phyloP scores from a whole-genome alignment of 352 stramenopile species.

The Globisporangium rhizosaccharum region DNA sequence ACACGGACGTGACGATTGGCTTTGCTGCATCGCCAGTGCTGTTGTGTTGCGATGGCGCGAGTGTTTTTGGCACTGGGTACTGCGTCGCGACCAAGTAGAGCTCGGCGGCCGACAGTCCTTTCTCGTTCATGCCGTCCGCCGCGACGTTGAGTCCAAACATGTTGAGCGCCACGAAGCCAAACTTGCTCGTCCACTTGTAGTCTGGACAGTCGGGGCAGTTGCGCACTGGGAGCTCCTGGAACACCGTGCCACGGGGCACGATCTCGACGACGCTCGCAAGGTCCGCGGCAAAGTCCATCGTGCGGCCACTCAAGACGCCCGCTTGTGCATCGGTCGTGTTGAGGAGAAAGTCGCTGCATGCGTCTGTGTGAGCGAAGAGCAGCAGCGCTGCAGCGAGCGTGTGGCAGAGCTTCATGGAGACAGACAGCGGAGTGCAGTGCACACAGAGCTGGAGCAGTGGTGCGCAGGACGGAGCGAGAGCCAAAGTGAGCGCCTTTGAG shows the following conservation, averaged over 20 bases:
- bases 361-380: not conserved
- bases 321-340: slow-evolving; percentile 18
- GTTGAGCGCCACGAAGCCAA: slow-evolving; percentile 49
- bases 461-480: too few relatives aligned
- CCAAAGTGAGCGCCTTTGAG: too few relatives aligned
- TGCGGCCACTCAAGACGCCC: slow-evolving; percentile 35
- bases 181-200: slow-evolving; percentile 32
- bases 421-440: too few relatives aligned
- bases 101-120: slow-evolving; percentile 41
- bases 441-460: too few relatives aligned
- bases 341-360: slow-evolving; percentile 58
- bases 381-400: not conserved
- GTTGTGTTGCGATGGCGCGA: not conserved
- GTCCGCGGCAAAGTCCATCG: slow-evolving; percentile 58
- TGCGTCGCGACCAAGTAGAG: slow-evolving; percentile 38
- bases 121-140: slow-evolving; percentile 48
- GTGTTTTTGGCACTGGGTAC: slow-evolving; percentile 36
- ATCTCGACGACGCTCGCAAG: slow-evolving; percentile 40
- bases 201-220: slow-evolving; percentile 35
- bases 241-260: slow-evolving; percentile 35
- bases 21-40: slow-evolving; percentile 12
- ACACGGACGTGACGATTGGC: slow-evolving; percentile 58
- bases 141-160: slow-evolving; percentile 51
- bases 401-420: not conserved
- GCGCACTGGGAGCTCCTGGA: slow-evolving; percentile 37